Base-by-base conservation (phyloP, 2,329 filamentous ascomycete species). In the Raffaelea arxii region DNA sequence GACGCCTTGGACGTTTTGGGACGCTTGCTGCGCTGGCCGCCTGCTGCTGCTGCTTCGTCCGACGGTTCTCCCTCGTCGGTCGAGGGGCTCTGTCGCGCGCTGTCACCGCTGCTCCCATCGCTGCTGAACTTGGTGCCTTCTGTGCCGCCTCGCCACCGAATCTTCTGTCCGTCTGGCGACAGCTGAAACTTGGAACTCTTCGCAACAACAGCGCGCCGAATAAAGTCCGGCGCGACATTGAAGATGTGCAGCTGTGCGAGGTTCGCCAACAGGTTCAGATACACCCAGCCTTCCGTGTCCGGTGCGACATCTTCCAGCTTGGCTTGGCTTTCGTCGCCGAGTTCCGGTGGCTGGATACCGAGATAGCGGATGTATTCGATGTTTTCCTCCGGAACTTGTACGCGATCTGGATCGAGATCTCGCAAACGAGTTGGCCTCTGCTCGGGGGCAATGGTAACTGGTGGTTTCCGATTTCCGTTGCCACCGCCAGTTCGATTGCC, bases 241-340 rank as follows among this genome's bases (percentile, higher is more conserved):
- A 92, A 74, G 0, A 89, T 91, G 56, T 94, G 87, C 18, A 94
- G 67, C 62, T 94, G 87, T 0, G 88, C 87, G 69, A 94, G 75
- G 57, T 84, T 89, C 58, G 82, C 81, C 2, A 94, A 70, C 1
- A 94, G 65, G 54, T 92, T 92, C 6, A 92, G 66, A 55, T 90
- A 91, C 1, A 91, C 79, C 86, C 86, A 92, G 4, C 85, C 85
- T 23, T 88, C 80, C 0, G 71, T 70, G 46, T 83, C 80, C 0
- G 80, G 72, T 14, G 74, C 71, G 11, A 79, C 75, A 44, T 79
- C 71, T 3, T 63, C 43, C 5, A 47, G 21, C 24, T 43, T 58
- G 2, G 66, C 56, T 18, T 65, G 67, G 16, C 68, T 65, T 2
- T 67, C 64, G 10, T 66, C 66, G 10, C 69, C 54, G 2, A 77